phyloP scores from a whole-genome alignment of 2,329 filamentous ascomycete genomes.

The Drechslerella stenobrocha region DNA sequence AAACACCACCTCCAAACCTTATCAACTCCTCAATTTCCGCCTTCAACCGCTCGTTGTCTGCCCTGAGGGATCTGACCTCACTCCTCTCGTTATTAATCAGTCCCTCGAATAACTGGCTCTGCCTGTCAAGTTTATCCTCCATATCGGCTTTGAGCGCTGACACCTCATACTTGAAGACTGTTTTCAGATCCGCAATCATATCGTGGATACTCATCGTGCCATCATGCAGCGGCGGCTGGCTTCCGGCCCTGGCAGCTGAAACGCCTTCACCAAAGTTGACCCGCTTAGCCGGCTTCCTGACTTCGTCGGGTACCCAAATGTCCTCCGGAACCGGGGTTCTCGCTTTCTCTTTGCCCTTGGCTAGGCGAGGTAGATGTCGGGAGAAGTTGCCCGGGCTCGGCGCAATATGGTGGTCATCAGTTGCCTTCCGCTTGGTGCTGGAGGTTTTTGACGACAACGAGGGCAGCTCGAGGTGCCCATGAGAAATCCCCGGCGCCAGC shows the following conservation, averaged over 20 bases:
- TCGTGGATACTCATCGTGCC: constrained; percentile 43
- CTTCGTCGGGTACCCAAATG: constrained; percentile 43
- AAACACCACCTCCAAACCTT: constrained; percentile 4
- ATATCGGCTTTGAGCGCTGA: constrained; percentile 35
- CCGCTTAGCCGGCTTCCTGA: constrained; percentile 33
- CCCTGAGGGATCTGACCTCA: constrained; percentile 21
- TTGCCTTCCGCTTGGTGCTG: constrained; percentile 34
- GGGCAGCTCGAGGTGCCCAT: constrained; percentile 17
- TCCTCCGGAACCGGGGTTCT: constrained; percentile 23
- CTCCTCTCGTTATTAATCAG: constrained; percentile 31
- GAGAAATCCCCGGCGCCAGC: not conserved
- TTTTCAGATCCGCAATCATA: constrained; percentile 44
- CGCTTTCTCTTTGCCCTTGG: constrained; percentile 31
- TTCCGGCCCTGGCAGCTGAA: constrained; percentile 2
- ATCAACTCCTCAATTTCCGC: constrained; percentile 37
- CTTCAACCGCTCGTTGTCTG: constrained; percentile 38
- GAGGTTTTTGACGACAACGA: constrained; percentile 25
- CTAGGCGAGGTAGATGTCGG: not conserved
- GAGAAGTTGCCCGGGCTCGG: not conserved
- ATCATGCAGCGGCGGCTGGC: constrained; percentile 10
- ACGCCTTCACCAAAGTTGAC: constrained; percentile 22
- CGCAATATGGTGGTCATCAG: constrained; percentile 23
- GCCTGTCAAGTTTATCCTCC: constrained; percentile 33
- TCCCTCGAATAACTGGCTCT: constrained; percentile 33
- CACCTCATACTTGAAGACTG: constrained; percentile 24